Evolutionary conservation across 768 basidiomycete species (phyloP).

Genomic region (Tricholoma sp.): DNA sequence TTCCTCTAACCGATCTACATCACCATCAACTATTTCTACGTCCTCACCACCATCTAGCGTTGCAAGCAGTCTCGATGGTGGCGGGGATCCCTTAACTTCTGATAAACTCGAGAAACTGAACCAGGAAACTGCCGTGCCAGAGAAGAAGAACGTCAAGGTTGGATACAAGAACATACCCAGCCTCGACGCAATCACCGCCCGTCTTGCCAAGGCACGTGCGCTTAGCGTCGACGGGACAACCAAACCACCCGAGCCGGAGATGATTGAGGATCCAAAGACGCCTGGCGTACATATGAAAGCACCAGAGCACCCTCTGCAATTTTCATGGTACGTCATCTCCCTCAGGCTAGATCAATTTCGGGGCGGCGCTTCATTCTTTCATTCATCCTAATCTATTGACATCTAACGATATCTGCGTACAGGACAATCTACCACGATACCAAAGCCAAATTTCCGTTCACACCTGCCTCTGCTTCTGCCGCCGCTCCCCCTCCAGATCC

Average conservation of each 20-base stretch:
- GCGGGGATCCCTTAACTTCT: slow-evolving; percentile 55
- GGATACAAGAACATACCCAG: slow-evolving; percentile 89
- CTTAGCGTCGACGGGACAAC: slow-evolving; percentile 61
- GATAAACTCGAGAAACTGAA: slow-evolving; percentile 66
- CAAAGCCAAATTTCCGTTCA: slow-evolving; percentile 65
- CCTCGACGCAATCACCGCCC: slow-evolving; percentile 80
- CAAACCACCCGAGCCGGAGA: slow-evolving; percentile 71
- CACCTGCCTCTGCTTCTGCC: slow-evolving; percentile 39
- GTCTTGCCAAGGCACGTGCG: slow-evolving; percentile 64
- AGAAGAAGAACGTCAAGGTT: slow-evolving; percentile 33
- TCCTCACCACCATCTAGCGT: slow-evolving; percentile 42
- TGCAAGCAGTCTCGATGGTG: slow-evolving; percentile 26
- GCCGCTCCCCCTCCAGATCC: slow-evolving; percentile 21
- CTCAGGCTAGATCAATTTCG: neutral
- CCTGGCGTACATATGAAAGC: slow-evolving; percentile 66
- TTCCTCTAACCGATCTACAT: slow-evolving; percentile 54
- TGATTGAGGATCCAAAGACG: slow-evolving; percentile 80
- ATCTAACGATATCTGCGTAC: slow-evolving; percentile 1
- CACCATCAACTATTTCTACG: slow-evolving; percentile 49
- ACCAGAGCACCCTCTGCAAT: slow-evolving; percentile 82
- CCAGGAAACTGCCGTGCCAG: slow-evolving; percentile 35
- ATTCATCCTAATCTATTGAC: slow-evolving; percentile 3
- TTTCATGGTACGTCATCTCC: slow-evolving; percentile 58
- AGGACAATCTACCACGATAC: slow-evolving; percentile 93
- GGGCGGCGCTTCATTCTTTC: neutral